Percentiles rank a stretch among this genome's conserved stretches.
Conservation (phyloP, 2,329 filamentous ascomycete species). For the Penicillium sclerotigenum region DNA sequence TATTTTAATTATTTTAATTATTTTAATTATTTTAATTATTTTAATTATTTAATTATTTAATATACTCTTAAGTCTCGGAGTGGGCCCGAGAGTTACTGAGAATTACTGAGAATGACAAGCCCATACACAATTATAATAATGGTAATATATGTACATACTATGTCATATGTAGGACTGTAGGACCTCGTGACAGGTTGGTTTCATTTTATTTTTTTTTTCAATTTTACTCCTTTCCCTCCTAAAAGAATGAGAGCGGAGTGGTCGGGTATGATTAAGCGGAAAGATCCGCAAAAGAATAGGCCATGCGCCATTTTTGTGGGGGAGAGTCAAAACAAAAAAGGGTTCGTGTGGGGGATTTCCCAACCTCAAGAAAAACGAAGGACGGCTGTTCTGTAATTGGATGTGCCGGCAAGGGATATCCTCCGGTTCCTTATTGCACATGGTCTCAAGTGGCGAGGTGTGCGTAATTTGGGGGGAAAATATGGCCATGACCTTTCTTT, state of each 20-base stretch:
- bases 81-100: constrained; percentile 5
- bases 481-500: background rate
- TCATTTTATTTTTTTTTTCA: background rate
- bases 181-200: constrained; percentile 1
- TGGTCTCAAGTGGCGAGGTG: constrained; percentile 3
- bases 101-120: background rate
- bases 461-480: background rate
- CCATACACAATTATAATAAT: background rate
- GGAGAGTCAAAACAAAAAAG: constrained; percentile 15
- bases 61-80: background rate
- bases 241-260: constrained; percentile 11
- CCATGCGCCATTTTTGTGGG: constrained; percentile 30
- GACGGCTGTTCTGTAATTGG: background rate
- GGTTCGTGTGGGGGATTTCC: constrained; percentile 26
- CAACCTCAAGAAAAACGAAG: background rate
- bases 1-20: no score
- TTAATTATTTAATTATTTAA: background rate
- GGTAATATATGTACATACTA: background rate
- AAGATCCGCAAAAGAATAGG: constrained; percentile 17
- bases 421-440: constrained; percentile 8
- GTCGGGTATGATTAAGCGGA: constrained; percentile 9
- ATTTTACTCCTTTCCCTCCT: background rate
- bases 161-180: background rate
- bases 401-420: background rate
- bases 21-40: no score